phyloP scores from a whole-genome alignment of 345 rosid species.

The Noccaea caerulescens region DNA sequence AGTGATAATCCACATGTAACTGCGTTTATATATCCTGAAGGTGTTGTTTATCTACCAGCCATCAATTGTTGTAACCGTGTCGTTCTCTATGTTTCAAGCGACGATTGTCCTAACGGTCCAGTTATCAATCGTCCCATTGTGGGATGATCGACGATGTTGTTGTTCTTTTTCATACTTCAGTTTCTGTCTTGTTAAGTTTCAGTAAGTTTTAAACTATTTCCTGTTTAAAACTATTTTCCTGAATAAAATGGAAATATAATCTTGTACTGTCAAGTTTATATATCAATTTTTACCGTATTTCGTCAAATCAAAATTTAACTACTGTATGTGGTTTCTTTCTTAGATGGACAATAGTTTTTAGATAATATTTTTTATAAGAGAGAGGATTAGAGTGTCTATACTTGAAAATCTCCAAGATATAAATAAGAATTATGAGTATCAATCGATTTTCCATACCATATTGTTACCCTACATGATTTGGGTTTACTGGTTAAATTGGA shows the following conservation, averaged over 20 bases:
- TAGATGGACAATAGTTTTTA: too few species aligned
- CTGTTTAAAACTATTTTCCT: background rate
- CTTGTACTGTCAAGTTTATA: background rate
- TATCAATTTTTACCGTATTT: background rate
- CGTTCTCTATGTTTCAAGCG: constrained; percentile 15
- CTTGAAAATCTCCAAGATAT: background rate
- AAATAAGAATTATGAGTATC: too few species aligned
- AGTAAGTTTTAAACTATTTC: background rate
- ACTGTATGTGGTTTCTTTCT: too few species aligned
- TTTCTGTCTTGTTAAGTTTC: background rate
- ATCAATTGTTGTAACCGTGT: constrained; percentile 39
- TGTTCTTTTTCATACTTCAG: background rate
- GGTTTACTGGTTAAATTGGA: background rate
- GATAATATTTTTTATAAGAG: too few species aligned
- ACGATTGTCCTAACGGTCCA: constrained; percentile 35
- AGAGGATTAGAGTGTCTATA: background rate
- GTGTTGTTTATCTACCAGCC: background rate
- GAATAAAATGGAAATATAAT: background rate
- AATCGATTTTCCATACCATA: too few species aligned
- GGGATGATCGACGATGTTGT: constrained; percentile 14
- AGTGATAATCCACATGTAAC: constrained; percentile 21
- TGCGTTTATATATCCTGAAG: constrained; percentile 21
- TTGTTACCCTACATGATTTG: too few species aligned
- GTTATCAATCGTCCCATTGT: constrained; percentile 18
- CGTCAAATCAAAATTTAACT: background rate